Conservation (phyloP, 495 filamentous ascomycete species). For the Penicillium angulare region DNA sequence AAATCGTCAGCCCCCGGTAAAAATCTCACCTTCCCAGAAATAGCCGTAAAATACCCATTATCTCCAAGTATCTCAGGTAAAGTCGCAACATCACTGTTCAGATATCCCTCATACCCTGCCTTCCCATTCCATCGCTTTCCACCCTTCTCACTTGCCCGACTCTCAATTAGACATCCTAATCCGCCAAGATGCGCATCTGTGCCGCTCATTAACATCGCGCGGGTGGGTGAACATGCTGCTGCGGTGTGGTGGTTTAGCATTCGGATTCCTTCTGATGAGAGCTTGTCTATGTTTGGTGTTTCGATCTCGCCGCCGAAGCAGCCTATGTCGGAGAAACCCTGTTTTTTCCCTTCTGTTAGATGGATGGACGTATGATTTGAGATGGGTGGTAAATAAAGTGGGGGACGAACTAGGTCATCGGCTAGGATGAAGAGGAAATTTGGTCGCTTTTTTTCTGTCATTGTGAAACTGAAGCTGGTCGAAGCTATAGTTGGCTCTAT, state of each 20-base stretch:
- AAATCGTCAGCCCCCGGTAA: too few species aligned
- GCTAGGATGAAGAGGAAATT: slow-evolving; percentile 40
- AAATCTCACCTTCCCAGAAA: slow-evolving; percentile 48
- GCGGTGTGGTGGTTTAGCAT: slow-evolving; percentile 35
- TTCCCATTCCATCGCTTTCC: slow-evolving; percentile 6
- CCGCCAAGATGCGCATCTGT: slow-evolving; percentile 49
- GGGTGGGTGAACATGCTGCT: slow-evolving; percentile 34
- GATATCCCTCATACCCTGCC: slow-evolving; percentile 53
- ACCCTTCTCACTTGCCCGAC: slow-evolving; percentile 1
- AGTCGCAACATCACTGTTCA: slow-evolving; percentile 51
- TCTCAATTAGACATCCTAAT: slow-evolving; percentile 27
- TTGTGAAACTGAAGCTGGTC: not conserved
- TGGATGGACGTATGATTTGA: too few species aligned
- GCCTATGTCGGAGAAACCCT: slow-evolving; percentile 33
- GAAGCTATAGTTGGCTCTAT: not conserved
- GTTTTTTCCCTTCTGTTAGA: too few species aligned
- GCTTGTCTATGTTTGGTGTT: slow-evolving; percentile 32
- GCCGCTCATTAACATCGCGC: slow-evolving; percentile 47
- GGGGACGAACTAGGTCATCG: slow-evolving; percentile 24
- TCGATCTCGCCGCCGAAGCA: slow-evolving; percentile 33
- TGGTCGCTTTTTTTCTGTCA: slow-evolving; percentile 19
- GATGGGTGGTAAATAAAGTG: too few species aligned
- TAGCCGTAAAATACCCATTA: slow-evolving; percentile 52
- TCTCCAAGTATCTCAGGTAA: slow-evolving; percentile 54
- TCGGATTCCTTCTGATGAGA: slow-evolving; percentile 29